These are phyloP conservation scores for Mycosphaerelloides madeirae DNA, from an alignment of 2,329 filamentous ascomycete genomes.

Conservation along the genomic window DNA sequence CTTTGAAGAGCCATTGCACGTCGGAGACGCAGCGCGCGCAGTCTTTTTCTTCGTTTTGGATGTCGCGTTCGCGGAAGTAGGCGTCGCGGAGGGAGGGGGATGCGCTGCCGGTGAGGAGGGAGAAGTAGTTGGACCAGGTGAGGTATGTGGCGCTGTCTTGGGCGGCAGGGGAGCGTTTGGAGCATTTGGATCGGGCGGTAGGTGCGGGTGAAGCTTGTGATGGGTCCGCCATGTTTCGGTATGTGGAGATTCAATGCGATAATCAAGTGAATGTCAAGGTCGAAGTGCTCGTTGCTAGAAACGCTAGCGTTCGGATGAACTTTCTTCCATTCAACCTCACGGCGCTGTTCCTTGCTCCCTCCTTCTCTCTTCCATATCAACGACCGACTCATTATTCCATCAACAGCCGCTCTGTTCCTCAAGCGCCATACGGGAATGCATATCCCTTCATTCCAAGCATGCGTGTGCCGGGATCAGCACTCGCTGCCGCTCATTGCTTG, in stretches of 20 bases:
- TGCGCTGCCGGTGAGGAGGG: constrained; percentile 69
- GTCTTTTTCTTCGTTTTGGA: constrained; percentile 69
- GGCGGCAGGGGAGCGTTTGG: constrained; percentile 4
- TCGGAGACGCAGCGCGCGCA: constrained; percentile 75
- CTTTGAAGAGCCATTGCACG: constrained; percentile 76
- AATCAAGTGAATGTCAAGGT: too few relatives aligned
- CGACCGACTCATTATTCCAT: too few relatives aligned
- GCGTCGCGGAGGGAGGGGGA: constrained; percentile 63
- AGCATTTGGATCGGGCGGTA: neutral
- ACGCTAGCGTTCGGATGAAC: too few relatives aligned
- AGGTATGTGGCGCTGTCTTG: constrained; percentile 38
- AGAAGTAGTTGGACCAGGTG: constrained; percentile 80
- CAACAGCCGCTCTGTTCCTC: too few relatives aligned
- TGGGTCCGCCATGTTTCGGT: constrained; percentile 11
- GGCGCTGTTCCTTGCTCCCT: too few relatives aligned
- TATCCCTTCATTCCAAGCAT: too few relatives aligned
- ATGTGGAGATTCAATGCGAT: neutral
- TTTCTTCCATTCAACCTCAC: too few relatives aligned
- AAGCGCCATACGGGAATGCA: too few relatives aligned
- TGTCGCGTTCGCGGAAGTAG: constrained; percentile 74
- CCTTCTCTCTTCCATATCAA: too few relatives aligned
- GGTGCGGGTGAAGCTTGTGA: constrained; percentile 6
- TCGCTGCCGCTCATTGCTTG: too few relatives aligned
- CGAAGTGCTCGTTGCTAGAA: too few relatives aligned
- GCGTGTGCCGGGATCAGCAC: too few relatives aligned